Evolutionary conservation across 805 yeast species (phyloP), one percentile per base, ranked within the genome.

Genomic region (Zygosaccharomyces lentus): DNA sequence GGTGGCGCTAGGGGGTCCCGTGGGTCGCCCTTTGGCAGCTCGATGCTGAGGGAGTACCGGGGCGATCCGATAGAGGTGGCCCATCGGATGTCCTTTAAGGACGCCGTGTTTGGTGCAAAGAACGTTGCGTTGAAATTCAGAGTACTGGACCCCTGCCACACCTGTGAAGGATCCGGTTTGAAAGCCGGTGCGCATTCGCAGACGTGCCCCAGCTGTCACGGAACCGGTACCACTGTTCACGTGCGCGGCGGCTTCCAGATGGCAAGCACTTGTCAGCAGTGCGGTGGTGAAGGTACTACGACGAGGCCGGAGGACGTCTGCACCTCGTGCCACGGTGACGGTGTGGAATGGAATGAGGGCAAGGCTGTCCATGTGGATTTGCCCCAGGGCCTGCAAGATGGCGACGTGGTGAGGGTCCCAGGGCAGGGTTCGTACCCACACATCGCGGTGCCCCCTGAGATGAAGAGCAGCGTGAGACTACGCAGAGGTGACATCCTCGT

Each of bases 241-340:
- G 74, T 81, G 38, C 76, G 83, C 55, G 96, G 95, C 3, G 98
- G 98, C 0, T 93, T 91, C 77, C 96, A 90, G 59, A 89, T 93
- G 96, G 83, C 96, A 2, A 81, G 96, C 0, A 88, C 96, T 9
- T 93, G 99, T 75, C 74, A 74, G 41, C 70, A 81, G 2, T 93
- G 99, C 73, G 81, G 76, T 37, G 99, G 99, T 34, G 71, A 86
- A 5, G 99, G 99, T 44, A 93, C 88, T 1, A 75, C 73, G 3
- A 80, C 89, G 41, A 77, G 81, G 38, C 72, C 76, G 15, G 68
- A 72, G 10, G 89, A 88, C 61, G 80, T 80, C 44, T 93, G 99
- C 74, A 58, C 62, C 1, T 64, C 81, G 1, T 93, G 99, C 69
- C 90, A 82, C 54, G 97, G 98, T 42, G 82, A 85, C 50, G 99